Evolutionary conservation across 1,284 basidiomycete genomes (phyloP), one percentile per base, ranked within the genome.

Genomic region (Fomitopsis betulina): DNA sequence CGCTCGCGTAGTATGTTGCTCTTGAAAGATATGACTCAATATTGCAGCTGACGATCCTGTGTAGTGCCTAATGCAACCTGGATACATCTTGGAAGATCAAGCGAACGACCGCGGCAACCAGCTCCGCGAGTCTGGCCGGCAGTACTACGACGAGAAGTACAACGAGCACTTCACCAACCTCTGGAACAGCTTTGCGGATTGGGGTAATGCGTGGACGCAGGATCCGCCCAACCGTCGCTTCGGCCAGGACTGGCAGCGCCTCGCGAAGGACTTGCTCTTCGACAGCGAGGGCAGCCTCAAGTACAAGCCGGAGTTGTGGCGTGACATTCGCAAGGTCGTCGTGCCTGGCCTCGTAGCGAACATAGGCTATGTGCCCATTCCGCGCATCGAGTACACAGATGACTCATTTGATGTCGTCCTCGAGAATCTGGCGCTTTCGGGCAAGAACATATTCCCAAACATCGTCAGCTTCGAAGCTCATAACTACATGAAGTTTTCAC

Each of bases 231-330:
- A 94, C 80, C 76, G 76, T 63, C 81, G 85, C 58, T 88, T 96
- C 65, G 91, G 90, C 49, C 82, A 91, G 58, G 91, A 95, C 72
- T 89, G 91, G 84, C 87, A 88, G 53, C 79, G 87, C 9, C 80
- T 98, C 57, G 92, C 91, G 56, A 87, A 84, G 66, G 89, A 97
- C 68, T 70, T 97, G 25, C 61, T 71, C 58, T 71, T 72, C 62
- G 69, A 72, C 55, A 60, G 61, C 56, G 87, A 95, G 62, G 94
- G 94, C 30, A 85, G 84, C 63, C 77, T 96, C 58, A 86, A 85
- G 70, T 97, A 94, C 83, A 98, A 99, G 81, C 83, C 87, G 5
- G 79, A 87, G 45, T 77, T 98, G 13, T 97, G 95, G 95, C 81
- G 83, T 61, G 96, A 91, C 72, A 85, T 98, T 51, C 79, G 93